Evolutionary conservation across 805 yeast genomes (phyloP), one percentile per base, ranked within the genome.

Genomic region (Wickerhamomyces bovis): DNA sequence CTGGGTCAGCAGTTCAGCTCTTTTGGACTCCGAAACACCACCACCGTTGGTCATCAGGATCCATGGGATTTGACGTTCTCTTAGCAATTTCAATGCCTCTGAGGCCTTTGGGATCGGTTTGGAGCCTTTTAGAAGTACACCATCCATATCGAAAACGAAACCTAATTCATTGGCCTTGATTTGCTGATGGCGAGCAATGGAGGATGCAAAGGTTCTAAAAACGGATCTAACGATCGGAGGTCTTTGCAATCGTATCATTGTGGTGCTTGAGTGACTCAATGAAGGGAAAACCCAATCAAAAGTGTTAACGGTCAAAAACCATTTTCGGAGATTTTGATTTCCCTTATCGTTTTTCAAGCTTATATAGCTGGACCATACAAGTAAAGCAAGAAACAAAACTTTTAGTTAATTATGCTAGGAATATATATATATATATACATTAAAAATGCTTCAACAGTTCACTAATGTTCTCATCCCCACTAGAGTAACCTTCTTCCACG

Each of bases 1-100:
- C 9, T 67, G 57, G 2, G 80, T 72, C 3, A 87, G 62, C 30
- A 72, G 75, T 2, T 70, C 68, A 2, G 81, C 79, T 39, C 96
- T 69, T n/a, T 71, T 73, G 6, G 57, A 50, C 58, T 89, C 97
- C 12, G 76, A 65, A 28, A 74, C 74, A 2, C 97, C 97, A 7
- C 97, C 97, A 18, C 97, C 97, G 62, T 90, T 89, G 8, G 97
- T 89, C 61, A 90, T 71, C 38, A 90, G 61, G n/a, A 89, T 78
- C 67, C 80, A 90, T 1, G 97, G 96, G 7, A 89, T 69, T 18
- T 74, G 71, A 20, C 73, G 59, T 8, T 71, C 52, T 39, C 81
- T 69, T 41, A 90, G 68, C 16, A 77, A 61, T 41, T 70, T 61
- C 26, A 86, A 66, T 0, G 95, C 85, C 16, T 72, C 72, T 12